Evolutionary conservation across 2,329 filamentous ascomycete genomes (phyloP).

Genomic region (Alternaria arbusti): DNA sequence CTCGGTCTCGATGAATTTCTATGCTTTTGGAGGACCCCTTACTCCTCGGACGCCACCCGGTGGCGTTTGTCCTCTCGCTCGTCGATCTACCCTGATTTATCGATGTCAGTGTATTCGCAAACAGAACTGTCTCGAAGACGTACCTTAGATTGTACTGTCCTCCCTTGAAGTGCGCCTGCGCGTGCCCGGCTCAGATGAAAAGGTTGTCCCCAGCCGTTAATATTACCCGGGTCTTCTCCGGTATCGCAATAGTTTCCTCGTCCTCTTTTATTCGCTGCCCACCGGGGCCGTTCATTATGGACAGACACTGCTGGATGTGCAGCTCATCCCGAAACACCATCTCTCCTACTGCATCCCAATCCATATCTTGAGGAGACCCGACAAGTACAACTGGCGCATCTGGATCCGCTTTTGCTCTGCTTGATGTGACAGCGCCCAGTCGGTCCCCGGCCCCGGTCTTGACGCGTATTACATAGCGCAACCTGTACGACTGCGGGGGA

Average conservation of each 20-base stretch:
- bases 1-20: background rate
- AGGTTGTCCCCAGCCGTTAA: constrained; percentile 15
- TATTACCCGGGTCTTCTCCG: constrained; percentile 17
- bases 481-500: constrained; percentile 7
- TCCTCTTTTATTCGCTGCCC: constrained; percentile 28
- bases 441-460: constrained; percentile 25
- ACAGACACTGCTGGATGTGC: constrained; percentile 30
- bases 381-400: constrained; percentile 27
- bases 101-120: background rate
- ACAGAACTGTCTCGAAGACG: background rate
- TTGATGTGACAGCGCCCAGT: constrained; percentile 21
- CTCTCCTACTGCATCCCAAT: constrained; percentile 28
- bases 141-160: background rate
- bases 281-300: constrained; percentile 18
- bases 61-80: background rate
- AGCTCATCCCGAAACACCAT: constrained; percentile 31
- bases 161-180: background rate
- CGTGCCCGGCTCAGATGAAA: background rate
- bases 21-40: background rate
- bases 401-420: constrained; percentile 12
- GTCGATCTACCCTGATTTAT: background rate
- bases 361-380: constrained; percentile 21
- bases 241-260: constrained; percentile 26
- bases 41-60: constrained; percentile 22
- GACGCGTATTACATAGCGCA: constrained; percentile 23